Evolutionary conservation across 2,329 filamentous ascomycete species (phyloP).

Genomic region (Metarhizium guizhouense): DNA sequence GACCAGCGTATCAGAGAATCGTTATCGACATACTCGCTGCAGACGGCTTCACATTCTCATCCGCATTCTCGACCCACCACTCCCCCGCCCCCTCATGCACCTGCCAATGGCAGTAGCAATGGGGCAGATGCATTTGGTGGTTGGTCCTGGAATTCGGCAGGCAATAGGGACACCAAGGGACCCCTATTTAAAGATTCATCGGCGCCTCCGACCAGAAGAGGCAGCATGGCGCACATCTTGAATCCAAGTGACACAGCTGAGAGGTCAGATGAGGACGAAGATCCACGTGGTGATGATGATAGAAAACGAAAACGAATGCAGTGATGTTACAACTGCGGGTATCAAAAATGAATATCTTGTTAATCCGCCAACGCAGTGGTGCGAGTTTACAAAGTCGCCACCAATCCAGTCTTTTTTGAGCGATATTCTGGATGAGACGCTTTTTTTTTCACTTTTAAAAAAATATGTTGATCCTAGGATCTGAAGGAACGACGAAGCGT

Average conservation of each 20-base stretch:
- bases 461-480: not conserved
- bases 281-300: slow-evolving; percentile 46
- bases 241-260: slow-evolving; percentile 50
- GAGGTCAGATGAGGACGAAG: slow-evolving; percentile 47
- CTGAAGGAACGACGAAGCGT: not conserved
- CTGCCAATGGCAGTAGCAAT: slow-evolving; percentile 30
- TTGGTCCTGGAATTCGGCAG: slow-evolving; percentile 47
- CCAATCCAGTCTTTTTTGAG: not conserved
- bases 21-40: slow-evolving; percentile 44
- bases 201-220: slow-evolving; percentile 45
- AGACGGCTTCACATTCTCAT: slow-evolving; percentile 29
- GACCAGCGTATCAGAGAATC: slow-evolving; percentile 50
- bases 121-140: slow-evolving; percentile 39
- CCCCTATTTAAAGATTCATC: slow-evolving; percentile 45
- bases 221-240: slow-evolving; percentile 56
- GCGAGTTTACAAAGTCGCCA: not conserved
- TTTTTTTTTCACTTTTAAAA: not conserved
- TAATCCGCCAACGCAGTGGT: not conserved
- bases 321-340: slow-evolving; percentile 14
- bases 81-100: slow-evolving; percentile 36
- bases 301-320: slow-evolving; percentile 54
- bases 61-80: slow-evolving; percentile 45
- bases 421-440: not conserved
- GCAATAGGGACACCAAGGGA: slow-evolving; percentile 39
- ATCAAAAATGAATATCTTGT: not conserved